Conservation (phyloP, 306 rosid genomes). For the Cicer yamashitae region DNA sequence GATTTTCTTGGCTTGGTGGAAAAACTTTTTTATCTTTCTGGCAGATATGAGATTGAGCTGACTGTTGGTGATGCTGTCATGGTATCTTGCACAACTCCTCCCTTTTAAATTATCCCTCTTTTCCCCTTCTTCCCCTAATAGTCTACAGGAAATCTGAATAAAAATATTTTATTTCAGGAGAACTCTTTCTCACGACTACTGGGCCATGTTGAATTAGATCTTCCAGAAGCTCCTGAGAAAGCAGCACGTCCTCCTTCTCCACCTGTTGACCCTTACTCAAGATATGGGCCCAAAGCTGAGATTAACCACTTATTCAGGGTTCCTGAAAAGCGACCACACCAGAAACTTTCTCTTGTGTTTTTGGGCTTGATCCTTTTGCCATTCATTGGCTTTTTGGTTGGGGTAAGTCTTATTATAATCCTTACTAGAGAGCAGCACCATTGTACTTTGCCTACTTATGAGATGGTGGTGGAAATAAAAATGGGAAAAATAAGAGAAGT, state of each 20-base stretch:
- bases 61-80: slow-evolving; percentile 94
- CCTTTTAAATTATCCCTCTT: neutral
- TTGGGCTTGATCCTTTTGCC: slow-evolving; percentile 82
- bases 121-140: neutral
- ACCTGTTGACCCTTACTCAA: slow-evolving; percentile 73
- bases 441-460: slow-evolving; percentile 15
- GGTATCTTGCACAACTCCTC: slow-evolving; percentile 59
- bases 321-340: slow-evolving; percentile 92
- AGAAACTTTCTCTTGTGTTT: slow-evolving; percentile 81
- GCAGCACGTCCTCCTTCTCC: slow-evolving; percentile 79
- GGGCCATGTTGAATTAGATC: slow-evolving; percentile 86
- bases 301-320: slow-evolving; percentile 83
- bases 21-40: slow-evolving; percentile 89
- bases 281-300: slow-evolving; percentile 89
- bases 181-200: slow-evolving; percentile 79
- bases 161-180: slow-evolving; percentile 66
- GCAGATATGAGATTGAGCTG: slow-evolving; percentile 83
- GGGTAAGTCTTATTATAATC: slow-evolving; percentile 68
- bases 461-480: slow-evolving; percentile 23
- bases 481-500: slow-evolving; percentile 9
- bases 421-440: slow-evolving; percentile 12
- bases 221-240: slow-evolving; percentile 96
- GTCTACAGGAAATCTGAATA: slow-evolving; percentile 35
- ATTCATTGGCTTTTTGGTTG: slow-evolving; percentile 77
- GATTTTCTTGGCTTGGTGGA: slow-evolving; percentile 96